Evolutionary conservation across 1,284 basidiomycete genomes (phyloP), one percentile per base, ranked within the genome.

Genomic region (Cystobasidium sp.): DNA sequence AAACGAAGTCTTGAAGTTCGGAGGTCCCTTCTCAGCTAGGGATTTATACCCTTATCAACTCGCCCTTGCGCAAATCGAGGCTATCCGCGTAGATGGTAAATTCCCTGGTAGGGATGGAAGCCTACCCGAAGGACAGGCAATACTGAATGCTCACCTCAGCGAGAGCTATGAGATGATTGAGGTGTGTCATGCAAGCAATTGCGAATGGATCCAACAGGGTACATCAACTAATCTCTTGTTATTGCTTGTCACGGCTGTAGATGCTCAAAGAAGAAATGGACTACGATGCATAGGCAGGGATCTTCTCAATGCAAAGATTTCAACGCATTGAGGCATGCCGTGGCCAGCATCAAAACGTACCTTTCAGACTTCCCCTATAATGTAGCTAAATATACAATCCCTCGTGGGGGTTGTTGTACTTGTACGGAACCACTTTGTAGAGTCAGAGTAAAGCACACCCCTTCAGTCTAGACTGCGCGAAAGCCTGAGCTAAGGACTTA

Each of bases 1-100:
- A 75, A 97, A 96, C 81, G 97, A 99, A 83, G 95, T 99, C 0
- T 86, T 92, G 76, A 98, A 98, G 83, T 96, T 96, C 80, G 96
- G 96, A 16, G 96, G 96, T 16, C 92, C 94, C 0, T 97, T 96
- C 82, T 92, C 88, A 76, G 89, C 94, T n/a, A 89, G 94, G 53
- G 96, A 99, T 82, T 85, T 99, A 52, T 99, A 99, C 84, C 96
- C 96, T 3, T 79, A 79, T 70, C 78, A 78, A 52, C 68, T 78
- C 22, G 77, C 76, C 7, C 68, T 78, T 6, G 67, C 75, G 14
- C 95, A 98, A 84, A 96, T 99, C 79, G 96, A 98, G 82, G 90
- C 89, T 0, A 86, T 97, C 85, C 88, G 95, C 64, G 91, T 91
- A 81, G 94, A 97, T 79, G 95, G 94, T 70, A 94, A 92, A 81